These are phyloP conservation scores for Prosopis cineraria DNA, from an alignment of 306 rosid genomes.

Conservation along the genomic window DNA sequence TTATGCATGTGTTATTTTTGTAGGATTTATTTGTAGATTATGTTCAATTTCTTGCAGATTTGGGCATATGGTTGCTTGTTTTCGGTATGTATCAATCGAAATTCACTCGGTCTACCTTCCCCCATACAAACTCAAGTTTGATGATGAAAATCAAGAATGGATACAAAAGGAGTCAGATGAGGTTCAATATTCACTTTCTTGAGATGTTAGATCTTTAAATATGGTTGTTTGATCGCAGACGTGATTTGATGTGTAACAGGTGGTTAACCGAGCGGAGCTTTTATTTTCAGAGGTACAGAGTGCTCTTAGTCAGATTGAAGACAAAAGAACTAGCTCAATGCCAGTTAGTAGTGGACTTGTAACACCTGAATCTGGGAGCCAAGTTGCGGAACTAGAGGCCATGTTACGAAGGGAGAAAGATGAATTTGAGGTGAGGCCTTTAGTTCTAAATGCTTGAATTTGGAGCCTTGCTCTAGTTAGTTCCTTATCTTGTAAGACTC, in stretches of 20 bases:
- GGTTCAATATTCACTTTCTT: constrained; percentile 53
- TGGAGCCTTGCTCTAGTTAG: constrained; percentile 22
- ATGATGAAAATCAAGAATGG: constrained; percentile 75
- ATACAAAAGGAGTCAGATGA: constrained; percentile 73
- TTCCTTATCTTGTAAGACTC: constrained; percentile 4
- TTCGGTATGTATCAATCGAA: constrained; percentile 89
- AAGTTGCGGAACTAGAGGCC: constrained; percentile 70
- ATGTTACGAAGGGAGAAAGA: constrained; percentile 79
- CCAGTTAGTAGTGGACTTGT: constrained; percentile 40
- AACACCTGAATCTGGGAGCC: constrained; percentile 59
- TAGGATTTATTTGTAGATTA: not conserved
- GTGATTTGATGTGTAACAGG: constrained; percentile 56
- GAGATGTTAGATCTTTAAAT: constrained; percentile 21
- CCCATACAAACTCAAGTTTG: constrained; percentile 67
- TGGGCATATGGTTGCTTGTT: constrained; percentile 97
- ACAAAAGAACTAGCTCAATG: constrained; percentile 51
- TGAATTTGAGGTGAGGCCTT: constrained; percentile 79
- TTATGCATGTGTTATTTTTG: not conserved
- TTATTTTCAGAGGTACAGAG: constrained; percentile 79
- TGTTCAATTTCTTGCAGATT: constrained; percentile 52
- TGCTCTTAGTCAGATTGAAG: constrained; percentile 71
- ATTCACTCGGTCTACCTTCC: constrained; percentile 92
- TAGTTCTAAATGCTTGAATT: constrained; percentile 26
- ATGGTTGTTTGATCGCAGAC: constrained; percentile 3
- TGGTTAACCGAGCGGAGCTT: constrained; percentile 69